Evolutionary conservation across 768 basidiomycete genomes (phyloP).

Genomic region (Panus rudis): DNA sequence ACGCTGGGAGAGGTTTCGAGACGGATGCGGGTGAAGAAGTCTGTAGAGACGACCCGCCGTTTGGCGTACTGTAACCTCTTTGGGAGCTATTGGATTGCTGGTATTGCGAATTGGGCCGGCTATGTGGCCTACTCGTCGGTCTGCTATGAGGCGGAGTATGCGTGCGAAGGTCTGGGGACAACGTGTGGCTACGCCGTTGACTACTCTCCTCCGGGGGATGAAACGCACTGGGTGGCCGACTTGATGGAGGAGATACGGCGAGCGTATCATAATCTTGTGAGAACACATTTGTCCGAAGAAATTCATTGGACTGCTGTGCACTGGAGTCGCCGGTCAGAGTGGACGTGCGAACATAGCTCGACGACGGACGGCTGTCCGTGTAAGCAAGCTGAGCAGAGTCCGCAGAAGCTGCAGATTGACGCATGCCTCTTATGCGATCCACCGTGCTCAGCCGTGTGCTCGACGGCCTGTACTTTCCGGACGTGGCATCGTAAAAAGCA

Average conservation of each 20-base stretch:
- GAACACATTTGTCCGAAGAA: neutral
- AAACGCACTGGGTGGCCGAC: no score
- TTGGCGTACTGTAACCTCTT: neutral
- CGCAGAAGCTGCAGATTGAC: constrained; percentile 20
- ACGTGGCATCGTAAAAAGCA: constrained; percentile 24
- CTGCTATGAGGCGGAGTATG: constrained; percentile 7
- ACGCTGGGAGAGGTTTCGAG: constrained; percentile 2
- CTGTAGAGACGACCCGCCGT: neutral
- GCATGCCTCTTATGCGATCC: constrained; percentile 9
- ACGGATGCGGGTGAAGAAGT: constrained; percentile 4
- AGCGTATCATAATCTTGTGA: no score
- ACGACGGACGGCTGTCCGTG: constrained; percentile 17
- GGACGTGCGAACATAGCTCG: constrained; percentile 14
- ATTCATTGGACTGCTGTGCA: neutral
- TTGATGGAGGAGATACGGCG: neutral
- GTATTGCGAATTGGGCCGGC: constrained; percentile 7
- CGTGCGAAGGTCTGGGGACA: constrained; percentile 2
- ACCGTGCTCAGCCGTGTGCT: constrained; percentile 17
- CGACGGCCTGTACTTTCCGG: constrained; percentile 11
- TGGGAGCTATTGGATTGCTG: neutral
- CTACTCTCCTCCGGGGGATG: constrained; percentile 5
- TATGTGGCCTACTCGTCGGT: constrained; percentile 5
- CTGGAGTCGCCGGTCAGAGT: constrained; percentile 9
- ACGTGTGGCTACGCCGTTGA: constrained; percentile 3
- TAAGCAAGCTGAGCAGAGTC: constrained; percentile 23